phyloP scores from a whole-genome alignment of 306 rosid species.

The Rosa lucieae region DNA sequence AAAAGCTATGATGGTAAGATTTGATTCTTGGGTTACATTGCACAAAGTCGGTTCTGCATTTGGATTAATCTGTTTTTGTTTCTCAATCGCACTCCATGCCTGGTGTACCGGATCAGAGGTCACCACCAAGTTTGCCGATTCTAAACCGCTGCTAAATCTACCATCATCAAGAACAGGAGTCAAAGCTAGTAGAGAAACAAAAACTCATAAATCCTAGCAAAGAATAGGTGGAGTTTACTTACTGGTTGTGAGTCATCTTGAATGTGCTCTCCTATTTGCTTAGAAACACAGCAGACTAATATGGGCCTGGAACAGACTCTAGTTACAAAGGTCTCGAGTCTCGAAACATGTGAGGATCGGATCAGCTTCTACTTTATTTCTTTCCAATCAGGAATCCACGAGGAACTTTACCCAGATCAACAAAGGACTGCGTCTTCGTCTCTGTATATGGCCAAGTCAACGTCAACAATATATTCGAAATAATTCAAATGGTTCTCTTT shows the following conservation, averaged over 20 bases:
- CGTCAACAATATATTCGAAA: neutral
- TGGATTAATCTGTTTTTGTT: neutral
- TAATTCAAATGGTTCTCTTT: neutral
- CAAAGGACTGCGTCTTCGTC: too few species aligned
- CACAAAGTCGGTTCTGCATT: neutral
- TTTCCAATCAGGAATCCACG: too few species aligned
- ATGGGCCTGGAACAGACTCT: too few species aligned
- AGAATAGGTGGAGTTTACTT: neutral
- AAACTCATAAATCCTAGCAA: neutral
- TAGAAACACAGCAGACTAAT: too few species aligned
- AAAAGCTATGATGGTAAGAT: conserved; percentile 39
- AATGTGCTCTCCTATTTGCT: neutral
- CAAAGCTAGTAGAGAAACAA: neutral
- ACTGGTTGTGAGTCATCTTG: neutral
- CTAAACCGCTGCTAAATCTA: conserved; percentile 59
- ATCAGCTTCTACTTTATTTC: too few species aligned
- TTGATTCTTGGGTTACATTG: neutral
- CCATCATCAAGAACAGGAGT: conserved; percentile 9
- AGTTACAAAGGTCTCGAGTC: too few species aligned
- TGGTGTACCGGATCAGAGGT: conserved; percentile 33
- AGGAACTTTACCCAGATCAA: neutral
- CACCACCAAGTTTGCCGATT: conserved; percentile 32
- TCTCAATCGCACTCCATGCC: conserved; percentile 33
- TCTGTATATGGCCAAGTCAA: neutral
- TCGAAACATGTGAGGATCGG: too few species aligned